phyloP scores from a whole-genome alignment of 768 basidiomycete genomes.

The Leccinum sublutescens region DNA sequence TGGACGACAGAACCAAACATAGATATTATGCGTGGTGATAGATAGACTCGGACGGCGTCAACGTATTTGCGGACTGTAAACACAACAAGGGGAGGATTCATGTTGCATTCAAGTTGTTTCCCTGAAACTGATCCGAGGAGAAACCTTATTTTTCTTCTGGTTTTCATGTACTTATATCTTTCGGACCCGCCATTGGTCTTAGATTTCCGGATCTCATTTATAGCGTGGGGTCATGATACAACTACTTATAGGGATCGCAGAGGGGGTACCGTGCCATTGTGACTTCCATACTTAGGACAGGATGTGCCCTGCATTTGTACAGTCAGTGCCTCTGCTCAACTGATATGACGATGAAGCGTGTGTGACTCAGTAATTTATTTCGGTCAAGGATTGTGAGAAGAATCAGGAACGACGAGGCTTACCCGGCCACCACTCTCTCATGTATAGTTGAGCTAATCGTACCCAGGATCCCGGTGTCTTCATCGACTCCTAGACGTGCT shows the following conservation, averaged over 20 bases:
- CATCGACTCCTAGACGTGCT: not conserved
- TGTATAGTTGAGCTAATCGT: not conserved
- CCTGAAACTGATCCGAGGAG: too few relatives aligned
- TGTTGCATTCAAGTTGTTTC: too few relatives aligned
- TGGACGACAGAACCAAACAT: too few relatives aligned
- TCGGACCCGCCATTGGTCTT: too few relatives aligned
- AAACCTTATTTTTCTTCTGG: too few relatives aligned
- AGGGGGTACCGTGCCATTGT: not conserved
- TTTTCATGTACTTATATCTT: too few relatives aligned
- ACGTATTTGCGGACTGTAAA: too few relatives aligned
- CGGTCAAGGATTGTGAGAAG: not conserved
- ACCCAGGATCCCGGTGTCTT: not conserved
- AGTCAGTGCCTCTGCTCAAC: not conserved
- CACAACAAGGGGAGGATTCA: too few relatives aligned
- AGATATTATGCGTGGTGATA: too few relatives aligned
- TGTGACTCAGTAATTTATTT: not conserved
- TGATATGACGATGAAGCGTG: not conserved
- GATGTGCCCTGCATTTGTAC: not conserved
- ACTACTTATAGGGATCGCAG: not conserved
- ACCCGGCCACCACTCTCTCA: not conserved
- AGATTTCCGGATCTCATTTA: too few relatives aligned
- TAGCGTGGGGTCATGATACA: not conserved
- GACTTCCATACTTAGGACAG: not conserved
- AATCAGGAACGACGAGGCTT: not conserved
- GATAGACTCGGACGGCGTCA: too few relatives aligned